Conservation (phyloP, 306 rosid species). For the Rosa persica region DNA sequence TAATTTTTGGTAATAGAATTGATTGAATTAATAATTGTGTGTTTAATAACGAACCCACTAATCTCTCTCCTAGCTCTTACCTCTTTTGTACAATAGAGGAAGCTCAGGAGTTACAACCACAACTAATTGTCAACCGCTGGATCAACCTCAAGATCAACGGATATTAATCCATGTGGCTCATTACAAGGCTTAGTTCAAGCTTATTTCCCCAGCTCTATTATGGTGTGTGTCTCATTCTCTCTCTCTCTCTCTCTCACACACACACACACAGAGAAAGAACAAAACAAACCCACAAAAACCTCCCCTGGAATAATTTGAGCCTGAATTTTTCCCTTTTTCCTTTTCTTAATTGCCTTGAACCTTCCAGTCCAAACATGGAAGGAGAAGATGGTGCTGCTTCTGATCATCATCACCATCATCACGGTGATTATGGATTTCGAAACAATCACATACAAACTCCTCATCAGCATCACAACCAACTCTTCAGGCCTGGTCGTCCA, state of each 20-base stretch:
- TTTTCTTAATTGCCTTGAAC: conserved; percentile 12
- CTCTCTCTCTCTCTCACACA: neutral
- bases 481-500: conserved; percentile 41
- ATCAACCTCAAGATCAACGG: conserved; percentile 38
- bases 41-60: conserved; percentile 42
- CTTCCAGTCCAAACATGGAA: conserved; percentile 40
- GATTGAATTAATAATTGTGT: conserved; percentile 14
- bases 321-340: conserved; percentile 9
- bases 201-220: conserved; percentile 22
- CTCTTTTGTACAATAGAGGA: conserved; percentile 43
- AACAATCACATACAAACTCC: conserved; percentile 3
- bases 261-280: conserved; percentile 1
- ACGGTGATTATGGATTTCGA: conserved; percentile 11
- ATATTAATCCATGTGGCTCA: conserved; percentile 38
- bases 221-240: neutral
- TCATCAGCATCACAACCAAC: conserved; percentile 3
- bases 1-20: neutral
- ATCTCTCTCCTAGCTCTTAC: conserved; percentile 50
- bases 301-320: conserved; percentile 25
- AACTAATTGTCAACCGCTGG: conserved; percentile 41
- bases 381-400: conserved; percentile 13
- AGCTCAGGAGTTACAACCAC: conserved; percentile 62
- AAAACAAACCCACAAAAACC: conserved; percentile 11
- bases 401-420: conserved; percentile 5
- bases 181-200: conserved; percentile 48